Evolutionary conservation across 148 eudicot species (phyloP), one percentile per base, ranked within the genome.

Genomic region (Vaccinium darrowii): DNA sequence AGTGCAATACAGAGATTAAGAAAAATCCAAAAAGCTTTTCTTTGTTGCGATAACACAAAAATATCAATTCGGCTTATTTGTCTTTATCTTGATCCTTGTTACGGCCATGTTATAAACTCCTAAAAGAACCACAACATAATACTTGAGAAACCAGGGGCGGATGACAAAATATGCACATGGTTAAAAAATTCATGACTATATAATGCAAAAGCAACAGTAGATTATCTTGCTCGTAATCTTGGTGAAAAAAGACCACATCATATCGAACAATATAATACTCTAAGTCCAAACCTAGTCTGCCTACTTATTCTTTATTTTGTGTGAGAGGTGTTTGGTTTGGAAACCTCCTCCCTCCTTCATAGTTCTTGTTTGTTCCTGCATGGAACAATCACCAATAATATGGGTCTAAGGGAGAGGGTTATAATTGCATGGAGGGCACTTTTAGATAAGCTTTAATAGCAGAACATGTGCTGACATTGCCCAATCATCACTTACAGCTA

Each of bases 371-470:
- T 16, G 50, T 73, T 5, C 8, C 21, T 15, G 49, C n/a, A 14
- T 73, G 7, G 25, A 58, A 57, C 7, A 21, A 57, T 69, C 4
- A 63, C 27, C 25, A 67, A 25, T 10, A 69, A 69, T 69, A 69
- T 25, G 74, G 36, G 36, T 36, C 43, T 72, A 8, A 39, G 13
- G 76, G 76, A 74, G 77, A 39, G 51, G 77, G 11, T 39, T 39
- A 74, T 36, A 74, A 36, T 74, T 7, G 50, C 16, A 77, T 2
- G 36, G 19, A n/a, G 30, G 33, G 57, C 80, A 77, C 14, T 25
- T 77, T 51, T 51, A n/a, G 23, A 77, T 33, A 23, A 77, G 80
- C 80, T 77, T 51, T 50, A 50, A 77, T 77, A 25, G 15, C 58
- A 51, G 19, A 51, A 47, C 27, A 76, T 77, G 58, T 23, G 80